Conservation (phyloP, 805 yeast genomes). For the Candida loeiensis region DNA sequence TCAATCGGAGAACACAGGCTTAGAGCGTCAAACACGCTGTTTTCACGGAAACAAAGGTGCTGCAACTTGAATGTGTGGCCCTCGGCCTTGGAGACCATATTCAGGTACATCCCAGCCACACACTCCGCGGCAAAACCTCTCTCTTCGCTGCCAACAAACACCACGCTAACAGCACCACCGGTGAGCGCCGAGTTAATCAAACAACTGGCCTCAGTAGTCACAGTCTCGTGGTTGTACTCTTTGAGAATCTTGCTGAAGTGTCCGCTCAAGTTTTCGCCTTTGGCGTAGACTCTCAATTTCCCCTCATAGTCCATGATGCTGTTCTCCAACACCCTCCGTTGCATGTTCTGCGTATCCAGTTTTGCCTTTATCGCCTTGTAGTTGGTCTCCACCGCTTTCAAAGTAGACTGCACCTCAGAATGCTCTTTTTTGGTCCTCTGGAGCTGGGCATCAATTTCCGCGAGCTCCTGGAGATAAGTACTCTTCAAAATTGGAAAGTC, state of each 20-base stretch:
- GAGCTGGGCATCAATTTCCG: slow-evolving; percentile 18
- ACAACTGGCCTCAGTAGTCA: slow-evolving; percentile 20
- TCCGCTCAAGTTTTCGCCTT: slow-evolving; percentile 2
- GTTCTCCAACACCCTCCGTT: slow-evolving; percentile 45
- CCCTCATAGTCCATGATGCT: slow-evolving; percentile 38
- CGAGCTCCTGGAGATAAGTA: slow-evolving; percentile 19
- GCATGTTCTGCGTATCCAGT: background rate
- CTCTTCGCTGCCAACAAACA: background rate
- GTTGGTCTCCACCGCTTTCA: background rate
- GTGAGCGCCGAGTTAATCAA: slow-evolving; percentile 18
- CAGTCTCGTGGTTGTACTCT: slow-evolving; percentile 3
- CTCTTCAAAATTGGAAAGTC: slow-evolving; percentile 15
- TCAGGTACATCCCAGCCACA: slow-evolving; percentile 10
- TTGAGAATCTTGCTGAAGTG: slow-evolving; percentile 19
- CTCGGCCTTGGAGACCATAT: slow-evolving; percentile 7
- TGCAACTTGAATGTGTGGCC: slow-evolving; percentile 4
- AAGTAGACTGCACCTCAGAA: slow-evolving; percentile 15
- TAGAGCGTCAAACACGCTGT: slow-evolving; percentile 3
- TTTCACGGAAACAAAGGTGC: slow-evolving; percentile 1
- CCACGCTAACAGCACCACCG: slow-evolving; percentile 15
- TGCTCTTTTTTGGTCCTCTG: slow-evolving; percentile 16
- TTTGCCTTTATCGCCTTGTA: background rate
- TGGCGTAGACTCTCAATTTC: slow-evolving; percentile 23
- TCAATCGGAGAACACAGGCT: background rate
- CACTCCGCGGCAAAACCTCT: slow-evolving; percentile 7